These are phyloP conservation scores for Mycosphaerelloides madeirae DNA, from an alignment of 2,329 filamentous ascomycete species.

Conservation along the genomic window DNA sequence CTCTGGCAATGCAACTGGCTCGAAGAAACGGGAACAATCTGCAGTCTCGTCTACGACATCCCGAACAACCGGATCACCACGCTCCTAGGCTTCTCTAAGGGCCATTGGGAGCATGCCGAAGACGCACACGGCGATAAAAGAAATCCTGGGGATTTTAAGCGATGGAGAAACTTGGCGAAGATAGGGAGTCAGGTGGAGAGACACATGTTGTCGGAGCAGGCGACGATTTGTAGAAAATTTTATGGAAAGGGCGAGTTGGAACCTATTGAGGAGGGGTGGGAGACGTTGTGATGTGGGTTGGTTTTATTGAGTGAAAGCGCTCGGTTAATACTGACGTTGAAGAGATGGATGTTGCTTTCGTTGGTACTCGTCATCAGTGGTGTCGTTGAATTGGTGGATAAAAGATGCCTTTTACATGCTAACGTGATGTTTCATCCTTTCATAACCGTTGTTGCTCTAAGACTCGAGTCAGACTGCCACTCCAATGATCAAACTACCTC, in stretches of 20 bases:
- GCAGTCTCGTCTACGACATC: conserved; percentile 55
- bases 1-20: conserved; percentile 59
- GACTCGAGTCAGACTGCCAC: too few species aligned
- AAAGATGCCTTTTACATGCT: too few species aligned
- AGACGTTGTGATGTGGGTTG: too few species aligned
- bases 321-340: too few species aligned
- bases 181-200: conserved; percentile 50
- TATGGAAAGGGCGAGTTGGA: not conserved
- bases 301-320: too few species aligned
- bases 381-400: too few species aligned
- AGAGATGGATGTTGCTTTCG: too few species aligned
- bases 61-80: conserved; percentile 47
- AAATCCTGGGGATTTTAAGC: conserved; percentile 46
- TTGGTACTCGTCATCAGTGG: too few species aligned
- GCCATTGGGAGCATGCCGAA: conserved; percentile 50
- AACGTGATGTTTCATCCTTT: too few species aligned
- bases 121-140: conserved; percentile 55
- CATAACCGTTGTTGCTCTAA: too few species aligned
- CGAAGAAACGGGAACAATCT: conserved; percentile 56
- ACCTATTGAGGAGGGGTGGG: not conserved
- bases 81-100: conserved; percentile 50
- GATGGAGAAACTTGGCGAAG: conserved; percentile 49
- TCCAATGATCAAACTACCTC: too few species aligned
- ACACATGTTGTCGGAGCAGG: conserved; percentile 52
- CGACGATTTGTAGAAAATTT: conserved; percentile 15